A percentile compares a stretch with the other conserved stretches of the same genome.
Conservation (phyloP, 352 stramenopile species). For the Pythium monospermum region DNA sequence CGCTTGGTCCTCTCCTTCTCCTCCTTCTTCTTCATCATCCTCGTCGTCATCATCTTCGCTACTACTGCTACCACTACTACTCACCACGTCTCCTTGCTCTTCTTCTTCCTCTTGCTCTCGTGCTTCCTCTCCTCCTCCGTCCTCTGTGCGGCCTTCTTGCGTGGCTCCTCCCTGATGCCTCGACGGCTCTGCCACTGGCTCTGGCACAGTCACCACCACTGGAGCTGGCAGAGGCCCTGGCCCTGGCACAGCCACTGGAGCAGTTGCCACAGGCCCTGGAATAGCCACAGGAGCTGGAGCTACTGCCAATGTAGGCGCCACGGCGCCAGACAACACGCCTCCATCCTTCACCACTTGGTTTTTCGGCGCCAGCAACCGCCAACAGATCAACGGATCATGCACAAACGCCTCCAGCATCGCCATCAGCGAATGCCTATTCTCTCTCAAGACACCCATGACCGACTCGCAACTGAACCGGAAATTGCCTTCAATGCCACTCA, state of each 20-base stretch:
- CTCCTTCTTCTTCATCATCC: conserved; percentile 19
- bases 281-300: conserved; percentile 17
- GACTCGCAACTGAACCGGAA: conserved; percentile 98
- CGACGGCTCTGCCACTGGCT: too few relatives aligned
- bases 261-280: not conserved
- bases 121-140: too few relatives aligned
- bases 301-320: conserved; percentile 45
- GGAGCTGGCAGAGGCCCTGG: too few relatives aligned
- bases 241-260: conserved; percentile 5
- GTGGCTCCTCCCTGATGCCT: conserved; percentile 70
- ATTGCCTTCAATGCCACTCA: conserved; percentile 99
- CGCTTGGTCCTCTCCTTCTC: conserved; percentile 20
- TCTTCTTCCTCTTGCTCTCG: conserved; percentile 30
- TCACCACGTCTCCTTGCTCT: conserved; percentile 14
- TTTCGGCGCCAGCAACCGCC: conserved; percentile 97
- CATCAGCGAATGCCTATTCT: conserved; percentile 98
- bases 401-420: conserved; percentile 99
- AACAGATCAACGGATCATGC: conserved; percentile 99
- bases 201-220: conserved; percentile 33
- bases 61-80: conserved; percentile 1
- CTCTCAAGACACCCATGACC: conserved; percentile 97
- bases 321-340: conserved; percentile 63
- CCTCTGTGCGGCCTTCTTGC: too few relatives aligned
- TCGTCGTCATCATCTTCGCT: conserved; percentile 25
- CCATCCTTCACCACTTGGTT: too few relatives aligned